Percentiles rank a stretch among this genome's conserved stretches.
These are phyloP conservation scores for Yarrowia hollandica DNA, from an alignment of 805 yeast species.

Conservation along the genomic window DNA sequence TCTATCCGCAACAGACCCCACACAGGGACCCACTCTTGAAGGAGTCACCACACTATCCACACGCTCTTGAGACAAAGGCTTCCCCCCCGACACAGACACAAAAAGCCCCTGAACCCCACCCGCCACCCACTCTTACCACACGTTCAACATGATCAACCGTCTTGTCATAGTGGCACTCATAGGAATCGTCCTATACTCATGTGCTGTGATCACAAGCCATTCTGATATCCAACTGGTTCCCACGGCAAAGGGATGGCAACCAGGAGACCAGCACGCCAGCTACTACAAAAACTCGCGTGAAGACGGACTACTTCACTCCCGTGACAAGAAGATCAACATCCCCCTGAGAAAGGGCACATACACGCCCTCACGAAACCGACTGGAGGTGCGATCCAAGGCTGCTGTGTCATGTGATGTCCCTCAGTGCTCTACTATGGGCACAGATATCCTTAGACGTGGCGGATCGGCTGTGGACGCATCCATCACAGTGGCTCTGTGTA, in stretches of 20 bases:
- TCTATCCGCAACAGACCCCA: too few relatives aligned
- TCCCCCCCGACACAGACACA: too few relatives aligned
- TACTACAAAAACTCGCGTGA: not conserved
- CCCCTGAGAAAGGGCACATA: slow-evolving; percentile 21
- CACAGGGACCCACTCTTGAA: too few relatives aligned
- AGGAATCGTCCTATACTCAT: not conserved
- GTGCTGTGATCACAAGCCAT: not conserved
- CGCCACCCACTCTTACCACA: too few relatives aligned
- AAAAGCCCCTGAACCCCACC: too few relatives aligned
- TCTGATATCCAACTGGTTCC: not conserved
- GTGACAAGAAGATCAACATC: slow-evolving; percentile 25
- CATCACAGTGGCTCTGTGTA: slow-evolving; percentile 81
- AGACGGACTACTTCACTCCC: not conserved
- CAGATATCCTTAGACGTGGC: slow-evolving; percentile 49
- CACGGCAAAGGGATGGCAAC: not conserved
- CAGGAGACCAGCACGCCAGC: slow-evolving; percentile 17
- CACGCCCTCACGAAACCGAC: not conserved
- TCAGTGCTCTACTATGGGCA: slow-evolving; percentile 63
- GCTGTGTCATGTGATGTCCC: slow-evolving; percentile 71
- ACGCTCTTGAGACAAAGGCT: too few relatives aligned
- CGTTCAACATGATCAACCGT: not conserved
- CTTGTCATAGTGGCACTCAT: not conserved
- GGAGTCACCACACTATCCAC: too few relatives aligned
- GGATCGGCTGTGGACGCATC: slow-evolving; percentile 96
- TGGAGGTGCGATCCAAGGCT: slow-evolving; percentile 32